Base-by-base conservation (phyloP, 116 monocot genomes). In the Phalaenopsis hybrid region DNA sequence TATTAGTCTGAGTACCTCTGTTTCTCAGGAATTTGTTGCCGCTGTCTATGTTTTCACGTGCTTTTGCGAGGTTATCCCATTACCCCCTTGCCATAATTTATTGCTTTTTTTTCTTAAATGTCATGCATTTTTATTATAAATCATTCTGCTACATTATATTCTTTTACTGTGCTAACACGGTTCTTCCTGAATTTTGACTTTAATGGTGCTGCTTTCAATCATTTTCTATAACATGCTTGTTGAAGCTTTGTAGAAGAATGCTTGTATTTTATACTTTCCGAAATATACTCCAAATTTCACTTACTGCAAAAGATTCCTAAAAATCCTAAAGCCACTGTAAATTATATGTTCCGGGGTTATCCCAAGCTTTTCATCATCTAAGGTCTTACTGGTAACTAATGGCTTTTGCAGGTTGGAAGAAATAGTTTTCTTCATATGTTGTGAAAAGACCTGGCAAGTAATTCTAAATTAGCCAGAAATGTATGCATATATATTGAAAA, bases 1-100 rank as follows among this genome's bases (percentile, higher is more conserved):
- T 73, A 88, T 99, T 20, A 84, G 83, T 81, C 84, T 99, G 85
- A 90, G 89, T 16, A 88, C 95, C 28, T 84, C 89, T 79, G 82
- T 81, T 4, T 48, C 89, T 41, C 93, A 90, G 78, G 99, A 99
- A 86, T 99, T 99, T 75, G 75, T 92, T 69, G 90, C 95, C 82
- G 99, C 95, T 37, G 89, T 93, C 81, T 90, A 93, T 87, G 93
- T 93, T 70, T 87, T 95, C 86, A 92, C 90, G 86, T 91, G 92
- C 82, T 99, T 99, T 80, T 99, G 99, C 81, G 93, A 99, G 99
- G 99, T 98, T 82, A 28, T 75, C 59, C 48, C 57, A 74, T 83
- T 68, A 41, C 41, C 12, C 16, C 10, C 17, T 77, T 33, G 49
- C 28, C 23, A 1, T 63, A 23, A 63, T 63, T 63, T 5, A 63